Evolutionary conservation across 164 flowering plant species (phyloP).

Genomic region (Amborella trichopoda): DNA sequence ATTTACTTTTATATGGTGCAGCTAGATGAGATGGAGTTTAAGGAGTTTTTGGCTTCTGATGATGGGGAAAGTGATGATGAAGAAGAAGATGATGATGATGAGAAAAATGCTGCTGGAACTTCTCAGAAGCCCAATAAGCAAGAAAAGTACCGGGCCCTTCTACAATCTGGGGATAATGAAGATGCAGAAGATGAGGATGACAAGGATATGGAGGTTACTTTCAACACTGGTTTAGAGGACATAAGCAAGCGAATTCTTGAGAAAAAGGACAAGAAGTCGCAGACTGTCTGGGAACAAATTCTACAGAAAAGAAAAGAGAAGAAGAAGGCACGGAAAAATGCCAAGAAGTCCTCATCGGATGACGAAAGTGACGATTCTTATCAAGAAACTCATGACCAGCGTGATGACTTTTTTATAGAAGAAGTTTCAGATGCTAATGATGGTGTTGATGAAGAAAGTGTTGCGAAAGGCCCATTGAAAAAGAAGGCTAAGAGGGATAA

Average conservation of each 20-base stretch:
- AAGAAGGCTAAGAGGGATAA: background rate
- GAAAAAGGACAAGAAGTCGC: constrained; percentile 63
- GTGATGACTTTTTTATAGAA: constrained; percentile 80
- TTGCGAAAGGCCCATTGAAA: constrained; percentile 1
- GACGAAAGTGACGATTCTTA: constrained; percentile 52
- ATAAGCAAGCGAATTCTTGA: constrained; percentile 71
- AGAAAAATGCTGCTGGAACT: constrained; percentile 13
- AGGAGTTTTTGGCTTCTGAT: constrained; percentile 76
- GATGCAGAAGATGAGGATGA: constrained; percentile 44
- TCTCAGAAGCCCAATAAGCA: constrained; percentile 23
- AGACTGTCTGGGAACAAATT: constrained; percentile 76
- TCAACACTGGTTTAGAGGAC: constrained; percentile 79
- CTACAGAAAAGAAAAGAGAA: constrained; percentile 67
- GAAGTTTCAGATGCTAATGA: constrained; percentile 27
- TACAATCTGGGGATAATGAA: constrained; percentile 52
- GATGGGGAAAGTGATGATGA: constrained; percentile 47
- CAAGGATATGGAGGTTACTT: constrained; percentile 93
- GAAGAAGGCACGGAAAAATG: constrained; percentile 46
- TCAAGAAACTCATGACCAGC: constrained; percentile 30
- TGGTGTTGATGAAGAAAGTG: constrained; percentile 14
- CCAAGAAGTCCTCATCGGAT: constrained; percentile 46
- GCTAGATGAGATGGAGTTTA: constrained; percentile 62
- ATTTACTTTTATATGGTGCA: too few species aligned
- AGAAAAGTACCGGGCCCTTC: constrained; percentile 48
- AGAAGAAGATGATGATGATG: constrained; percentile 18